Evolutionary conservation across 371 early-diverging fungal genomes (phyloP), one percentile per base, ranked within the genome.

Genomic region (Mortierella sp.): DNA sequence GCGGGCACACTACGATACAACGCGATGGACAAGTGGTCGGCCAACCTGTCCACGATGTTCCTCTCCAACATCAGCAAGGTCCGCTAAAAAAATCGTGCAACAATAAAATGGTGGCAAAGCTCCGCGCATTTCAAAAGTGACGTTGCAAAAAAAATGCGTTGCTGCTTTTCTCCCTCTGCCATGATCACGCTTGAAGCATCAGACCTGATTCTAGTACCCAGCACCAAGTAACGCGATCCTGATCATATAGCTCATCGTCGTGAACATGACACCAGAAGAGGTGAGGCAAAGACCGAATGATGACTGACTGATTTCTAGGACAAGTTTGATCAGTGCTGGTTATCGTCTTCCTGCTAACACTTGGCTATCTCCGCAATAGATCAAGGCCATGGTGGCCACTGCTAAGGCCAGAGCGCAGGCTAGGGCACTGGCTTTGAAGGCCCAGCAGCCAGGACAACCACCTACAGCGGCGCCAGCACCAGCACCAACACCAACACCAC

Each of bases 1-100:
- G 83, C 86, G 0, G 92, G 92, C 57, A 84, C 87, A 14, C 57
- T 82, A 44, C 82, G 88, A 57, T 92, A 92, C 79, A 83, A 82
- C 56, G 91, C 91, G 16, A 80, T 94, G 71, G 91, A 90, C 29
- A 87, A 91, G 67, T 92, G 92, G 92, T 88, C 91, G 3, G 74
- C 50, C 24, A 91, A 90, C 53, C 85, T 92, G 19, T 80, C 82
- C 16, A 84, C 66, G 31, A 67, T 92, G 58, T 86, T 85, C 63
- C 88, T 83, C 28, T 87, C 94, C 24, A 85, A 88, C 41, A 81
- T 90, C 56, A 84, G 83, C 55, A 86, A 85, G 59, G 88, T 85
- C 43, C 68, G 66, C 44, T 81, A 49, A 81, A 25, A 54, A 31
- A 41, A 41, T 39, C 13, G 45, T n/a, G n/a, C n/a, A n/a, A n/a